Conservation (phyloP, 768 basidiomycete genomes). For the Naganishia randhawae region DNA sequence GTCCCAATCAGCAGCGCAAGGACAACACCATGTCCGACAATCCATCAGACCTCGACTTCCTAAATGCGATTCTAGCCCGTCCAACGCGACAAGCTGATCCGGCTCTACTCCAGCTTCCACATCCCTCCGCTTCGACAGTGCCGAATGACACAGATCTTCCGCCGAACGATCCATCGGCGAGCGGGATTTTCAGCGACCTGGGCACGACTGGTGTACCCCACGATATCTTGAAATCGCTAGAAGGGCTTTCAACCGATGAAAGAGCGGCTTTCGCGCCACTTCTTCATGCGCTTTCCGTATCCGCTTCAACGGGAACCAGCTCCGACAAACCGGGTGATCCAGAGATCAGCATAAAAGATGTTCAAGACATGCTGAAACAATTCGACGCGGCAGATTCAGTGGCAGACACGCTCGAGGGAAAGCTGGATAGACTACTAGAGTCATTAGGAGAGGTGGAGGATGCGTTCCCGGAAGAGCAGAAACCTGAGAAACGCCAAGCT, state of each 20-base stretch:
- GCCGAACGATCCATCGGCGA: not conserved
- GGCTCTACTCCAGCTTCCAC: no score
- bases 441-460: slow-evolving; percentile 34
- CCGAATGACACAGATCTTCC: slow-evolving; percentile 17
- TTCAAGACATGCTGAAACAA: slow-evolving; percentile 38
- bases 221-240: slow-evolving; percentile 13
- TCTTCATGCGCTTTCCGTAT: slow-evolving; percentile 28
- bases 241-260: slow-evolving; percentile 33
- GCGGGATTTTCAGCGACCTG: not conserved
- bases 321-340: not conserved
- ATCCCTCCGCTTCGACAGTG: slow-evolving; percentile 17
- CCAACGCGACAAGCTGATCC: not conserved
- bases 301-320: not conserved
- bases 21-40: not conserved
- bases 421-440: slow-evolving; percentile 40
- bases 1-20: no score
- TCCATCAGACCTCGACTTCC: slow-evolving; percentile 14
- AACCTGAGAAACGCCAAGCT: slow-evolving; percentile 54
- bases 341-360: slow-evolving; percentile 28
- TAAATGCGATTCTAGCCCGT: not conserved
- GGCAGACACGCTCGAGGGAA: slow-evolving; percentile 45
- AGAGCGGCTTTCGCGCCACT: slow-evolving; percentile 34
- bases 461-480: slow-evolving; percentile 61
- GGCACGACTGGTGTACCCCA: slow-evolving; percentile 12
- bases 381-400: slow-evolving; percentile 46